phyloP scores from a whole-genome alignment of 2,329 filamentous ascomycete species.

The Cytospora piceicola region DNA sequence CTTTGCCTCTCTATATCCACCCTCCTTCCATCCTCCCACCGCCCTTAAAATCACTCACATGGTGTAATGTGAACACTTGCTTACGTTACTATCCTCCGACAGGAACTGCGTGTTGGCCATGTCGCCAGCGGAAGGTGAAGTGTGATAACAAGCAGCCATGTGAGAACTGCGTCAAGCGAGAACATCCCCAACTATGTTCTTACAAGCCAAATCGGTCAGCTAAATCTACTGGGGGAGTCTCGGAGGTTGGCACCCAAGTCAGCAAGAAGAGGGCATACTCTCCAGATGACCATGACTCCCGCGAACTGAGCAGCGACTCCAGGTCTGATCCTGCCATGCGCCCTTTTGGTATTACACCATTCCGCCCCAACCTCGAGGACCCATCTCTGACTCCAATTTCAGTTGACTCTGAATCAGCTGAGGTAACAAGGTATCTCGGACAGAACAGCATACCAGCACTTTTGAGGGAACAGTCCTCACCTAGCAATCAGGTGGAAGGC shows the following conservation, averaged over 20 bases:
- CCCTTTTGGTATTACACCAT: constrained; percentile 35
- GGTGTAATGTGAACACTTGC: not conserved
- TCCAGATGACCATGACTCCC: constrained; percentile 42
- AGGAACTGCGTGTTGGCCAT: constrained; percentile 70
- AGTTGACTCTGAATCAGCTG: constrained; percentile 58
- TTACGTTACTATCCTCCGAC: constrained; percentile 18
- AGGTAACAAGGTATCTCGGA: constrained; percentile 64
- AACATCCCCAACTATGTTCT: constrained; percentile 67
- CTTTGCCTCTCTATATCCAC: not conserved
- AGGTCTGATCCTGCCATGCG: constrained; percentile 44
- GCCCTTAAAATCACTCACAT: not conserved
- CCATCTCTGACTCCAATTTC: constrained; percentile 32
- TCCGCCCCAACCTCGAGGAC: constrained; percentile 26
- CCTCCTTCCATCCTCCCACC: not conserved
- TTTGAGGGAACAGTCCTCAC: constrained; percentile 62
- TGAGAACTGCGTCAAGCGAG: constrained; percentile 69
- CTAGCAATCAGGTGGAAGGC: constrained; percentile 55
- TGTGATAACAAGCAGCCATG: constrained; percentile 71
- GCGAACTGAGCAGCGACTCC: constrained; percentile 43
- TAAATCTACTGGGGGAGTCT: constrained; percentile 35
- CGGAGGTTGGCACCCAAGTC: constrained; percentile 33
- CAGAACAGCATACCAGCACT: constrained; percentile 72
- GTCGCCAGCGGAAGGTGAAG: constrained; percentile 69
- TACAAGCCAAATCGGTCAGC: constrained; percentile 65
- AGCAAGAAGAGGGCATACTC: constrained; percentile 31